Conservation (phyloP, 1,284 basidiomycete species). For the Heterobasidion parviporum region DNA sequence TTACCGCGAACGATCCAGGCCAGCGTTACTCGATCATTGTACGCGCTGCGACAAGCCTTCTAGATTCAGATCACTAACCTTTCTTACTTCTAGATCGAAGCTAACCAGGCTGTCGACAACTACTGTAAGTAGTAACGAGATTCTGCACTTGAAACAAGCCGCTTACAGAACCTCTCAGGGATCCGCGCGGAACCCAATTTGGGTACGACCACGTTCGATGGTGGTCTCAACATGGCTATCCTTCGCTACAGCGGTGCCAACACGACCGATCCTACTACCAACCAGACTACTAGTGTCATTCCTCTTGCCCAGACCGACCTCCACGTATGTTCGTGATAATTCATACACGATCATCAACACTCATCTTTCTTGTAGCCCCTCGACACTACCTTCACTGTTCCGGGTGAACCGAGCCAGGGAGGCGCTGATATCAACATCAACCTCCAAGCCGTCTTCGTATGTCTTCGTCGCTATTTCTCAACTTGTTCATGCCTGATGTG, state of each 20-base stretch:
- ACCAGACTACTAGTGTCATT: conserved; percentile 12
- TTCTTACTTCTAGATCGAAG: conserved; percentile 19
- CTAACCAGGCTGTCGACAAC: conserved; percentile 30
- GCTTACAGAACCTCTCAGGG: conserved; percentile 6
- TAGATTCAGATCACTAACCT: neutral
- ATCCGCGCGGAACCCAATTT: conserved; percentile 19
- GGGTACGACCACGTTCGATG: conserved; percentile 12
- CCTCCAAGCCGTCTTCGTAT: conserved; percentile 17
- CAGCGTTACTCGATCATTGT: conserved; percentile 29
- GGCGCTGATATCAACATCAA: conserved; percentile 22
- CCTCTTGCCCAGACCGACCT: conserved; percentile 20
- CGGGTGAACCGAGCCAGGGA: conserved; percentile 17
- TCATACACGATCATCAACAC: neutral
- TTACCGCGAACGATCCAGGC: conserved; percentile 12
- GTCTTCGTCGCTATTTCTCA: neutral
- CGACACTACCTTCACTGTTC: conserved; percentile 1
- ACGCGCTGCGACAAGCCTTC: conserved; percentile 7
- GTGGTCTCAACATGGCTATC: conserved; percentile 26
- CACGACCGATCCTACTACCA: conserved; percentile 31
- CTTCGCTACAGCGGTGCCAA: conserved; percentile 33
- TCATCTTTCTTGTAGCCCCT: too few relatives aligned
- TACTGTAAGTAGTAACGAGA: conserved; percentile 22
- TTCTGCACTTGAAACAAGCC: neutral
- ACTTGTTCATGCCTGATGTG: neutral
- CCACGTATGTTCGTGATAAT: conserved; percentile 5